A percentile compares a stretch with the other conserved stretches of the same genome.
Conservation (phyloP, 1,284 basidiomycete species). For the Malassezia arunalokei region DNA sequence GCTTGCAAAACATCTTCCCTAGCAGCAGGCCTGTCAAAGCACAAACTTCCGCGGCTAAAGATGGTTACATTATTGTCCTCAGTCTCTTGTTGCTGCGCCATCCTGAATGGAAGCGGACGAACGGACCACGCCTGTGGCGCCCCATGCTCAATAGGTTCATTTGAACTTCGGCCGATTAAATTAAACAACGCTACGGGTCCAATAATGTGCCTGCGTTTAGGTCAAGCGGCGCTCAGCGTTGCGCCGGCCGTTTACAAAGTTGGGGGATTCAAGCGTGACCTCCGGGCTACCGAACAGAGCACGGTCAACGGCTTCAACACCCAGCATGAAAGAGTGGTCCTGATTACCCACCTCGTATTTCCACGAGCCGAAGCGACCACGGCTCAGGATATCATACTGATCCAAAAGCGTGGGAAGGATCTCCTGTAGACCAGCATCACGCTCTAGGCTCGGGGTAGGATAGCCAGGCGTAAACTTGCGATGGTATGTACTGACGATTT, state of each 20-base stretch:
- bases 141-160: too few species aligned
- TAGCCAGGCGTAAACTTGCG: conserved; percentile 50
- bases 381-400: conserved; percentile 48
- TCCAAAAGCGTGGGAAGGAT: conserved; percentile 49
- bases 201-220: too few species aligned
- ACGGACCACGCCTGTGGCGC: too few species aligned
- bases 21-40: conserved; percentile 23
- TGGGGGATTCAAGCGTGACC: conserved; percentile 49
- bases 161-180: too few species aligned
- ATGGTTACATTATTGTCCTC: not conserved
- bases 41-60: conserved; percentile 6
- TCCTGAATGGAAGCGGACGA: too few species aligned
- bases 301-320: conserved; percentile 51
- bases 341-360: conserved; percentile 52
- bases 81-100: too few species aligned
- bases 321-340: conserved; percentile 52
- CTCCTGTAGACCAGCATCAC: conserved; percentile 49
- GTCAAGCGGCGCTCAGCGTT: conserved; percentile 48
- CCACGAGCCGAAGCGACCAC: conserved; percentile 53
- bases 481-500: conserved; percentile 52
- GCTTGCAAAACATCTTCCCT: conserved; percentile 31
- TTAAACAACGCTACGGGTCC: too few species aligned
- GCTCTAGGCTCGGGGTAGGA: conserved; percentile 50
- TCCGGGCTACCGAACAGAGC: conserved; percentile 49
- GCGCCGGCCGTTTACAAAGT: conserved; percentile 50